Evolutionary conservation across 2,329 filamentous ascomycete genomes (phyloP), one percentile per base, ranked within the genome.

Genomic region (Curvularia spicifera): DNA sequence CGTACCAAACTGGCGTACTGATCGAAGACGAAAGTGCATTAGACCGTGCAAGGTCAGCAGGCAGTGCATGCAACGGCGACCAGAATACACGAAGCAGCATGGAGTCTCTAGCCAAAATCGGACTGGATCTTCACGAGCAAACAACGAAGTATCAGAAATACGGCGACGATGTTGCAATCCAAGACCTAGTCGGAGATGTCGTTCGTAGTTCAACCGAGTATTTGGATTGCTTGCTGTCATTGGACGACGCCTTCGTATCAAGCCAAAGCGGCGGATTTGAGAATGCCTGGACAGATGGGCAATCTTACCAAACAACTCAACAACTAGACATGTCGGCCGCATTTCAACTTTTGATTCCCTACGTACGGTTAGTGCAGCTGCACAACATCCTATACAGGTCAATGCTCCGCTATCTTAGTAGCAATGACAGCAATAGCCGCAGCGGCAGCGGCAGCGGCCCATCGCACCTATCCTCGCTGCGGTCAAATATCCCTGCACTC

Each of bases 341-440:
- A 28, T 50, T 50, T 22, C 47, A 50, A n/a, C 31, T 50, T 15
- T 22, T 50, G 15, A 50, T 50, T 5, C 47, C 47, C 8, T 50
- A 50, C 22, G 47, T 50, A 9, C 47, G 47, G 24, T 7, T 50
- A 40, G 47, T 50, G 7, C 47, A 50, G 31, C 47, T 50, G 22
- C 47, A 50, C 47, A 50, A 40, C 26, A 50, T 40, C 13, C 47
- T 50, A 20, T 50, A 50, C 8, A 35, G 47, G 47, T 24, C 47
- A 50, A 37, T 50, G 33, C 47, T 50, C 47, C 47, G 47, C 31
- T 40, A 15, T 39, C 35, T 50, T 10, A 33, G 20, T 26, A 15
- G 31, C 12, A 48, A 10, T n/a, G 22, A 26, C 12, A 39, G 5
- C 3, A 13, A 22, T 7, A 29, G 29, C n/a, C 12, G 31, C 13